Percentiles rank a stretch among this genome's conserved stretches.
phyloP scores from a whole-genome alignment of 1,139 yeast genomes.

The Hansenula lynferdii region DNA sequence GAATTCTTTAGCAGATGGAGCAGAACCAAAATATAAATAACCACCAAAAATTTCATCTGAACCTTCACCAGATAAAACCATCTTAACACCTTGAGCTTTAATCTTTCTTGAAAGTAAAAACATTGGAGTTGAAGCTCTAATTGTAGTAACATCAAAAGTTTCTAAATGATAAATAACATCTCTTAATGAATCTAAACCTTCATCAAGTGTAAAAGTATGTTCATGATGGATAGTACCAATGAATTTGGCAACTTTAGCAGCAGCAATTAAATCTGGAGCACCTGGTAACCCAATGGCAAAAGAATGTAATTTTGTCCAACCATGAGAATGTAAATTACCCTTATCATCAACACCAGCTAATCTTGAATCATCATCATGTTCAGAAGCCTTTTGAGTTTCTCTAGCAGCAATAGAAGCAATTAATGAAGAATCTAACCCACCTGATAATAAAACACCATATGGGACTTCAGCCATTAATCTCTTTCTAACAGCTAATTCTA shows the following conservation, averaged over 20 bases:
- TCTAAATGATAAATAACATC: slow-evolving; percentile 96
- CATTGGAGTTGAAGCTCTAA: slow-evolving; percentile 99
- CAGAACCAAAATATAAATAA: slow-evolving; percentile 93
- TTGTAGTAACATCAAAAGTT: slow-evolving; percentile 97
- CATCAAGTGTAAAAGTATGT: slow-evolving; percentile 93
- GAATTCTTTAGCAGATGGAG: slow-evolving; percentile 89
- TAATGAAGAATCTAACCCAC: slow-evolving; percentile 94
- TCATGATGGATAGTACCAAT: slow-evolving; percentile 97
- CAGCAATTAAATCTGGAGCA: slow-evolving; percentile 97
- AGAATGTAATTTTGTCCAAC: slow-evolving; percentile 88
- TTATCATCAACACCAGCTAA: slow-evolving; percentile 89
- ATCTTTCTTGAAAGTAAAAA: slow-evolving; percentile 91
- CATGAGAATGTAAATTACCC: slow-evolving; percentile 74
- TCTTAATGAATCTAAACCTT: slow-evolving; percentile 91
- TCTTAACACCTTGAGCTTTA: slow-evolving; percentile 99
- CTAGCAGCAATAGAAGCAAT: slow-evolving; percentile 97
- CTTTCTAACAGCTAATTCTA: slow-evolving; percentile 96
- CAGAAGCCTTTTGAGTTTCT: slow-evolving; percentile 80
- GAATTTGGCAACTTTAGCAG: slow-evolving; percentile 91
- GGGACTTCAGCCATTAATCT: slow-evolving; percentile 99
- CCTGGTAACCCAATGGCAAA: slow-evolving; percentile 97
- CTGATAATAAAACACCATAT: slow-evolving; percentile 92
- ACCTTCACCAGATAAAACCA: slow-evolving; percentile 99
- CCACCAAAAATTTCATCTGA: slow-evolving; percentile 99
- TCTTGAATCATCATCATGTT: slow-evolving; percentile 44